Percentiles rank a stretch among this genome's conserved stretches.
phyloP scores from a whole-genome alignment of 108 stramenopile species.

The Seminavis robusta region DNA sequence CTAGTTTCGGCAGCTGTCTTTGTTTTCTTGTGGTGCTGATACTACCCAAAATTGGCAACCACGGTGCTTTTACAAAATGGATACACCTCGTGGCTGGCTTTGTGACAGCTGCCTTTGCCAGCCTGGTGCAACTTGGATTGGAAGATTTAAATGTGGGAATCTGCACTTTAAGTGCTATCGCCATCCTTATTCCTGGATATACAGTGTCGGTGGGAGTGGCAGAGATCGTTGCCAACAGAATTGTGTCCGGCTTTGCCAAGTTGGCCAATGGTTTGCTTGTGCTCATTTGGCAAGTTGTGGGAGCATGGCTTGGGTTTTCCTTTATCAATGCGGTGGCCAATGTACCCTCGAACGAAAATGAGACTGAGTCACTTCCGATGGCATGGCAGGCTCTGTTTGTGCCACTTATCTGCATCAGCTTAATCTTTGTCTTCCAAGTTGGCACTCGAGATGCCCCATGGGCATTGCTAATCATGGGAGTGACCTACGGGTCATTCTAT shows the following conservation, averaged over 20 bases:
- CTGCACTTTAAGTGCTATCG: conserved; percentile 3
- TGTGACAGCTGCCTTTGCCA: not conserved
- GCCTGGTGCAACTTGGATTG: not conserved
- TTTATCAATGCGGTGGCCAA: not conserved
- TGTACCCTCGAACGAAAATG: not conserved
- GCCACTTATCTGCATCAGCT: conserved; percentile 2
- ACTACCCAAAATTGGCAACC: not conserved
- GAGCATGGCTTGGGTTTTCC: conserved; percentile 5
- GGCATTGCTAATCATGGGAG: not conserved
- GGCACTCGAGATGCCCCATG: not conserved
- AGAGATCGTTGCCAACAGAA: conserved; percentile 6
- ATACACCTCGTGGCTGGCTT: not conserved
- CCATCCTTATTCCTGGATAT: conserved; percentile 9
- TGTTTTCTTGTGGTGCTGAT: not conserved
- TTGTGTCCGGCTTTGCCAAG: not conserved
- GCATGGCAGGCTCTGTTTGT: conserved; percentile 10
- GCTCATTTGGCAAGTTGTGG: conserved; percentile 6
- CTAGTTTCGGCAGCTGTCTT: not conserved
- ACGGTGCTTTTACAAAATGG: conserved; percentile 11
- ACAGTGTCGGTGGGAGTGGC: conserved; percentile 10
- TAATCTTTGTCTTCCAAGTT: conserved; percentile 12
- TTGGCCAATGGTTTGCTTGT: conserved; percentile 7
- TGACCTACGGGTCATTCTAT: not conserved
- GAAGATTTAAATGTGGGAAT: conserved; percentile 3
- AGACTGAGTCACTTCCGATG: not conserved